These are phyloP conservation scores for Vanrija humicola DNA, from an alignment of 1,284 basidiomycete species.

Conservation along the genomic window DNA sequence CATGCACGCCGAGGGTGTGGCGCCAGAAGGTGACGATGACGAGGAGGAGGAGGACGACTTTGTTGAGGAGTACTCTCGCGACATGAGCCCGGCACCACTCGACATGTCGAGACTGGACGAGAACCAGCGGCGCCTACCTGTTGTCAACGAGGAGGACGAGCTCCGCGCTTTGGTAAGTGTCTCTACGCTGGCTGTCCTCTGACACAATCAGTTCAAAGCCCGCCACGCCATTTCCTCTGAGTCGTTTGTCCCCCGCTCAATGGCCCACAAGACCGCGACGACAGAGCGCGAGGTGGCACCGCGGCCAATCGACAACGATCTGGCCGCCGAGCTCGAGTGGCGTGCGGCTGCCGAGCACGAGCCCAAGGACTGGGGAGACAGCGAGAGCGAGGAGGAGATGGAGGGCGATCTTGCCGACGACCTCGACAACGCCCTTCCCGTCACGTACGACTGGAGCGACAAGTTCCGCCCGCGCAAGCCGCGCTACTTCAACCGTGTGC, in stretches of 20 bases:
- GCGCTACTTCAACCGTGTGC: slow-evolving; percentile 97
- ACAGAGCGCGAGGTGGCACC: background rate
- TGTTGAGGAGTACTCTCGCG: slow-evolving; percentile 68
- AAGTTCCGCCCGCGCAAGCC: slow-evolving; percentile 98
- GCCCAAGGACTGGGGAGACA: slow-evolving; percentile 30
- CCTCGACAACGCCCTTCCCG: slow-evolving; percentile 22
- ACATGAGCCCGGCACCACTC: slow-evolving; percentile 73
- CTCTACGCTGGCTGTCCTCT: background rate
- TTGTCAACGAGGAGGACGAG: slow-evolving; percentile 67
- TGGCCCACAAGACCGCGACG: background rate
- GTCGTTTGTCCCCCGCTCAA: slow-evolving; percentile 66
- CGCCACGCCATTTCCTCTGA: slow-evolving; percentile 73
- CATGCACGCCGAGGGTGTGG: slow-evolving; percentile 49
- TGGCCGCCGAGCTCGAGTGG: slow-evolving; percentile 78
- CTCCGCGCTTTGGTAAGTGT: slow-evolving; percentile 58
- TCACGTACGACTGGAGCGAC: slow-evolving; percentile 94
- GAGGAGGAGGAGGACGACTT: slow-evolving; percentile 41
- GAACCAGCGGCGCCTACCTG: slow-evolving; percentile 74
- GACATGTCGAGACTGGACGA: slow-evolving; percentile 65
- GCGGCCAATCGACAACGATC: slow-evolving; percentile 57
- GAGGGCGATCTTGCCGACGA: slow-evolving; percentile 76
- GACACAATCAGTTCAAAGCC: slow-evolving; percentile 60
- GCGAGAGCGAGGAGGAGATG: slow-evolving; percentile 63
- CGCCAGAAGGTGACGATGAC: slow-evolving; percentile 55
- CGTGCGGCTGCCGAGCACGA: slow-evolving; percentile 56